Percentiles rank a stretch among this genome's conserved stretches.
Conservation (phyloP, 257 asterid genomes). For the Przewalskia tangutica region DNA sequence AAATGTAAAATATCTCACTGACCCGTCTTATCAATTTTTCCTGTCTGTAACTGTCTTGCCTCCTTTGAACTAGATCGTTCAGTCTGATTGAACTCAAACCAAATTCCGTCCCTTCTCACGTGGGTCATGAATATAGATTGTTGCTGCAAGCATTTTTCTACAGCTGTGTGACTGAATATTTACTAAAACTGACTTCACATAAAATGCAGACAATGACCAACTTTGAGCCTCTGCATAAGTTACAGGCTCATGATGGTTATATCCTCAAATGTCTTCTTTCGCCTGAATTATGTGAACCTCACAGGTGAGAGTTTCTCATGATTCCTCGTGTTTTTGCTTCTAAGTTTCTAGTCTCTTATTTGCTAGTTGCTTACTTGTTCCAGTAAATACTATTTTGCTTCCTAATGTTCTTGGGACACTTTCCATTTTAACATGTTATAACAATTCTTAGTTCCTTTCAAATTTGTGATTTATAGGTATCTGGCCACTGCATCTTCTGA, state of each 20-base stretch:
- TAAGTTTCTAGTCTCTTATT: background rate
- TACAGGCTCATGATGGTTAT: constrained; percentile 87
- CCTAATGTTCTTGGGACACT: background rate
- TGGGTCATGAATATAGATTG: background rate
- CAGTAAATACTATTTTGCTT: background rate
- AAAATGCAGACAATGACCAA: constrained; percentile 83
- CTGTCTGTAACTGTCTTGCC: background rate
- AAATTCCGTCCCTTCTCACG: background rate
- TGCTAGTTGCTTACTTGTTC: background rate
- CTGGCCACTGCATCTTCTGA: constrained; percentile 95
- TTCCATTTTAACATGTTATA: background rate
- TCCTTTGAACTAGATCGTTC: background rate
- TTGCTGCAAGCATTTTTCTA: background rate
- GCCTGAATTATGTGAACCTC: constrained; percentile 87
- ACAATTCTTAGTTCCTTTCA: background rate
- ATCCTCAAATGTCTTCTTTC: constrained; percentile 94
- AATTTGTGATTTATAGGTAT: constrained; percentile 35
- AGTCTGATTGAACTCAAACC: background rate
- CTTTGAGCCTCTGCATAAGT: constrained; percentile 95
- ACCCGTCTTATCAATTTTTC: background rate
- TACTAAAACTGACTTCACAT: background rate
- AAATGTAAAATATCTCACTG: background rate
- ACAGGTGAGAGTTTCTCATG: constrained; percentile 33
- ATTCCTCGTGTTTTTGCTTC: background rate
- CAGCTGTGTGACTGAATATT: background rate